Base-by-base conservation (phyloP, 2,329 filamentous ascomycete genomes). In the Stachybotrys chlorohalonatus region DNA sequence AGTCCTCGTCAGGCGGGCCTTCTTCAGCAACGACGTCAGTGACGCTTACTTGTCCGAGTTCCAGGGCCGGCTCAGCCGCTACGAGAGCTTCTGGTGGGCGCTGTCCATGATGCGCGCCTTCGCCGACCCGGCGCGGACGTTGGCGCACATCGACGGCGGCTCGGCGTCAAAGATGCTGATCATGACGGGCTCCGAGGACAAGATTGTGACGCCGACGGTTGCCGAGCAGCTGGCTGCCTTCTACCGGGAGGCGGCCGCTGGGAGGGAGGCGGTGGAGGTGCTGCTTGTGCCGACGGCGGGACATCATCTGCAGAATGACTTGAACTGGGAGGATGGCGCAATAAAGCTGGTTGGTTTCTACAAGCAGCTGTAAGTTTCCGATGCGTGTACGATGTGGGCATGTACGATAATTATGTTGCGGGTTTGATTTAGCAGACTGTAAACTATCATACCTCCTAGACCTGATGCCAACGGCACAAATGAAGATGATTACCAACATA, bases 301-400 rank as follows among this genome's bases (percentile, higher is more conserved):
- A 2, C 78, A 82, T 62, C 78, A 82, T 64, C 57, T 81, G 49
- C 77, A 81, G 61, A 79, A 82, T 54, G 77, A 82, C 59, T 63
- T 73, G 11, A 68, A 70, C 46, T 80, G 75, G 75, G 66, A 77
- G 53, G 62, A 70, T 2, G 78, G 77, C 1, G 77, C 75, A 1
- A 63, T 66, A 53, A 76, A 74, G 57, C 54, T 82, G 32, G 58
- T 75, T 24, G 61, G 59, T 0, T 82, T 77, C 61, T 68, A 74
- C 46, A 52, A 57, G 31, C 8, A 31, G 31, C n/a, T 53, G 48
- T 47, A n/a, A n/a, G 46, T 4, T 24, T 24, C 24, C 9, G 4
- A 47, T 16, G 46, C 11, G 9, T 8, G 39, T 9, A 11, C 8
- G 8, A 6, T 9, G 17, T 52, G 3, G 31, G 13, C 11, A 24